These are phyloP conservation scores for Pichia gijzeniarum DNA, from an alignment of 805 yeast species.

Conservation along the genomic window DNA sequence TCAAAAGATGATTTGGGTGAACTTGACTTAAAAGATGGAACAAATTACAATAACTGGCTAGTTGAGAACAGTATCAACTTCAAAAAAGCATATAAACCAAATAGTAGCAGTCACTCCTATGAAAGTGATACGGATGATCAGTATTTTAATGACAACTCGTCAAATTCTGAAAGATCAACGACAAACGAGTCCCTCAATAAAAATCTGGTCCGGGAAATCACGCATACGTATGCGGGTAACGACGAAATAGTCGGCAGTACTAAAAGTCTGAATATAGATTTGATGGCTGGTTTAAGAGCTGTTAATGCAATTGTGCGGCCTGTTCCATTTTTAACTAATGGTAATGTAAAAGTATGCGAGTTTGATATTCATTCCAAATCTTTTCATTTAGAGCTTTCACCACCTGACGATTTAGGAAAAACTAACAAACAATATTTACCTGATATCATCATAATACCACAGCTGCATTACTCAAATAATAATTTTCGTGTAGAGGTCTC, in stretches of 20 bases:
- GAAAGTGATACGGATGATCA: not conserved
- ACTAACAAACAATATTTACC: slow-evolving; percentile 28
- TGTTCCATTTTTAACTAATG: slow-evolving; percentile 57
- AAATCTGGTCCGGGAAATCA: not conserved
- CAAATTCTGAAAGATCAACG: not conserved
- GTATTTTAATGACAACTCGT: not conserved
- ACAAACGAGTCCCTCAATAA: not conserved
- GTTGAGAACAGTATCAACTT: slow-evolving; percentile 2
- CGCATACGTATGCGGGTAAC: slow-evolving; percentile 12
- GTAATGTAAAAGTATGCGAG: slow-evolving; percentile 45
- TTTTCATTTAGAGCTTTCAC: slow-evolving; percentile 43
- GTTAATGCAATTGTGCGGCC: slow-evolving; percentile 74
- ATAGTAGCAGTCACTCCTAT: not conserved
- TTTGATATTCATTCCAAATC: slow-evolving; percentile 48
- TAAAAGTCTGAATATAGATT: slow-evolving; percentile 2
- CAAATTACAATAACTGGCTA: slow-evolving; percentile 14
- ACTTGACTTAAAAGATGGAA: not conserved
- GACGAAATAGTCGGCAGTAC: slow-evolving; percentile 2
- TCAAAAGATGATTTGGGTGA: slow-evolving; percentile 49
- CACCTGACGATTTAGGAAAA: not conserved
- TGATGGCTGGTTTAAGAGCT: slow-evolving; percentile 59
- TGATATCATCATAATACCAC: slow-evolving; percentile 64
- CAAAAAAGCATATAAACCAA: not conserved
- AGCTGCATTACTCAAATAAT: slow-evolving; percentile 56
- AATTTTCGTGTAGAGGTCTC: slow-evolving; percentile 44